Percentiles rank a stretch among this genome's conserved stretches.
Conservation (phyloP, 768 basidiomycete species). For the Suillus spraguei region DNA sequence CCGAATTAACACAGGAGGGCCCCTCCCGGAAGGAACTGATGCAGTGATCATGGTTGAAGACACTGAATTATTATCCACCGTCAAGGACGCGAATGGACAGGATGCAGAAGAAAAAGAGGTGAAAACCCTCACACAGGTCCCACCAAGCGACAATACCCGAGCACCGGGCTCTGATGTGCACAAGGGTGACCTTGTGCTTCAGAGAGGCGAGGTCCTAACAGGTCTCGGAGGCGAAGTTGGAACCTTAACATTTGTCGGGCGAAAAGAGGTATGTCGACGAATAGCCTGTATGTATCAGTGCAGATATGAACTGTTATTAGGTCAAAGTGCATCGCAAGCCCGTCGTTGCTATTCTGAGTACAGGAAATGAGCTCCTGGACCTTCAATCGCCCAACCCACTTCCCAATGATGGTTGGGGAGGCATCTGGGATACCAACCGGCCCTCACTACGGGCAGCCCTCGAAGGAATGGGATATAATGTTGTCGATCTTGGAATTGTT, state of each 20-base stretch:
- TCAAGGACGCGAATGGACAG: conserved; percentile 37
- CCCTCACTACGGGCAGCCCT: conserved; percentile 75
- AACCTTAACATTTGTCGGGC: conserved; percentile 77
- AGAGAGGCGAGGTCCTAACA: conserved; percentile 59
- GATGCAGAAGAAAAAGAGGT: conserved; percentile 73
- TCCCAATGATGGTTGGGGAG: conserved; percentile 55
- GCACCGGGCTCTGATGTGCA: conserved; percentile 73
- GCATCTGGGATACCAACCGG: conserved; percentile 85
- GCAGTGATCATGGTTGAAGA: conserved; percentile 94
- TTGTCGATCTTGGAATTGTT: conserved; percentile 81
- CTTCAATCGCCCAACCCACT: conserved; percentile 46
- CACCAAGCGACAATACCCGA: conserved; percentile 71
- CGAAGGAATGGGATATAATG: conserved; percentile 72
- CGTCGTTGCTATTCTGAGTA: conserved; percentile 78
- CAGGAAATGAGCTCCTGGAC: conserved; percentile 81
- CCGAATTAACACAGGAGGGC: conserved; percentile 86
- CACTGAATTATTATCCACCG: conserved; percentile 68
- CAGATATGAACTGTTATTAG: conserved; percentile 37
- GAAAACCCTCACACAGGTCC: conserved; percentile 63
- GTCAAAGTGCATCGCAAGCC: conserved; percentile 74
- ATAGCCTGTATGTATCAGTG: background rate
- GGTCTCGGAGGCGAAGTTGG: conserved; percentile 83
- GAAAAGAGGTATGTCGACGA: conserved; percentile 53
- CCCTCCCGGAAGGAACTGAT: conserved; percentile 74
- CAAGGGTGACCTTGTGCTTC: conserved; percentile 67